These are phyloP conservation scores for Lipomyces mesembrius DNA, from an alignment of 805 yeast genomes.

Conservation along the genomic window DNA sequence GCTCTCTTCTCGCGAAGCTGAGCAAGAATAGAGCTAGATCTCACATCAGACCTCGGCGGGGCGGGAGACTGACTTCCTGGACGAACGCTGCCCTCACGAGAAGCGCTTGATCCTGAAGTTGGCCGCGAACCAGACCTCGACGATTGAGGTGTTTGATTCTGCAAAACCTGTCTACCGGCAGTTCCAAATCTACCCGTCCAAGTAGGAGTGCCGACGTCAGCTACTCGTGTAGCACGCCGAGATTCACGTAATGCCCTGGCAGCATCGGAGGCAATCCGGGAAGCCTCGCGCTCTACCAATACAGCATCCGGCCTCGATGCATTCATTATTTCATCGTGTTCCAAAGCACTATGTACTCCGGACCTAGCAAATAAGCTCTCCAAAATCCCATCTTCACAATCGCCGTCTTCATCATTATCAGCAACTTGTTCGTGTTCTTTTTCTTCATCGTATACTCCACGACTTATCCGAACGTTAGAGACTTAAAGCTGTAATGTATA, in stretches of 20 bases:
- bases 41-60: slow-evolving; percentile 39
- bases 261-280: slow-evolving; percentile 64
- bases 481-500: background rate
- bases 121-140: background rate
- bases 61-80: slow-evolving; percentile 5
- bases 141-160: slow-evolving; percentile 11
- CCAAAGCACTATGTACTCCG: slow-evolving; percentile 72
- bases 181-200: slow-evolving; percentile 94
- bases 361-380: slow-evolving; percentile 72
- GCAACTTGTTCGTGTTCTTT: slow-evolving; percentile 11
- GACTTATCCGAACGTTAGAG: slow-evolving; percentile 3
- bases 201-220: slow-evolving; percentile 80
- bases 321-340: slow-evolving; percentile 77
- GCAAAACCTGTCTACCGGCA: slow-evolving; percentile 29
- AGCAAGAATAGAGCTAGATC: slow-evolving; percentile 56
- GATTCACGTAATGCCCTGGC: slow-evolving; percentile 63
- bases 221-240: slow-evolving; percentile 53
- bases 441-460: slow-evolving; percentile 26
- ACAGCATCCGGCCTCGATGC: slow-evolving; percentile 57
- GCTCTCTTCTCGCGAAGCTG: slow-evolving; percentile 54
- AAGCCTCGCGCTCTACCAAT: slow-evolving; percentile 67
- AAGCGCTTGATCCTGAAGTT: background rate
- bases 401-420: slow-evolving; percentile 28
- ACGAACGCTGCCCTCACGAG: background rate
- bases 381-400: slow-evolving; percentile 65